Evolutionary conservation across 1,139 yeast genomes (phyloP), one percentile per base, ranked within the genome.

Genomic region (Debaryomyces sp.): DNA sequence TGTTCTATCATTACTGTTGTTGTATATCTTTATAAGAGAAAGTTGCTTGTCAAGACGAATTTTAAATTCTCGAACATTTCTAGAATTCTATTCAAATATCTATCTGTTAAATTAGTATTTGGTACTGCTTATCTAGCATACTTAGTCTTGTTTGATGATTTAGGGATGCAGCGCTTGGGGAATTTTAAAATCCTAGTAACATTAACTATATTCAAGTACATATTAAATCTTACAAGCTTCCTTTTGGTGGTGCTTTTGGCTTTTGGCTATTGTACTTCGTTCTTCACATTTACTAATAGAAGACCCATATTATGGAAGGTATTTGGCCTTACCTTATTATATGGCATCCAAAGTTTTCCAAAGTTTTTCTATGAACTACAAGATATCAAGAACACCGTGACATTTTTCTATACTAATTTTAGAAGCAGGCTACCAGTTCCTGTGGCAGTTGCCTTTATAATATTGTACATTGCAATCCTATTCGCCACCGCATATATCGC

Each of bases 181-280:
- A 17, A 32, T 8, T 32, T 7, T 15, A 32, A 17, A n/a, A 12
- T 32, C 6, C 6, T 40, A n/a, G 18, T 30, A 1, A 5, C n/a
- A 12, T 21, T 40, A 15, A 30, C 35, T 17, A 8, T 26, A 2
- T 23, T 27, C 10, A 43, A 43, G 17, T 34, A 43, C 18, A 7
- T 26, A 3, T 36, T 43, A n/a, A 9, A 7, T 10, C 13, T 43
- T 6, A 7, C 34, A 7, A 34, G 27, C 9, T 35, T 43, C 18
- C 15, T 10, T 6, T 34, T 43, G 10, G 45, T 43, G 32, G 17
- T 15, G 5, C 37, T 43, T 10, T 43, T 43, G 26, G 45, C 32
- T 26, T 26, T 34, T 23, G 45, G 45, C 6, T 43, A 43, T 17
- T 43, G 40, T 29, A 43, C 45, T 10, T 18, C 30, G 24, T 43